These are phyloP conservation scores for Alternaria brassicicola DNA, from an alignment of 2,329 filamentous ascomycete species.

Conservation along the genomic window DNA sequence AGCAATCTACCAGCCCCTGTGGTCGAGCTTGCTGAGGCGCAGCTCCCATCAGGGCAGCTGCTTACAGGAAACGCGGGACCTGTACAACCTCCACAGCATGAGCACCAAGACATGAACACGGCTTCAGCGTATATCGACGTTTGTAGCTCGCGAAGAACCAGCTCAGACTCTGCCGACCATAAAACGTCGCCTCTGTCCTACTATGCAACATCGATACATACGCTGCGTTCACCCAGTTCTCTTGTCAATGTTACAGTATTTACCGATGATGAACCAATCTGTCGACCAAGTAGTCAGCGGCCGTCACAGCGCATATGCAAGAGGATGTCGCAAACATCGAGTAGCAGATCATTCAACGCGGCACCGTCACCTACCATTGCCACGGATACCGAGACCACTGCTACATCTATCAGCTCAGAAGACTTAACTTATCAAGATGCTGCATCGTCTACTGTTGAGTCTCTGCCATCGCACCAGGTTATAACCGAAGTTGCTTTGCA, in stretches of 20 bases:
- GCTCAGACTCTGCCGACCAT: neutral
- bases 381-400: neutral
- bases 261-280: neutral
- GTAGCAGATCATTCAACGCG: neutral
- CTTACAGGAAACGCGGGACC: neutral
- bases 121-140: no score
- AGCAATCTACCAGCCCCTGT: neutral
- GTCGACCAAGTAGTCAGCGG: conserved; percentile 8
- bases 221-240: neutral
- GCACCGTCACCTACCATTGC: neutral
- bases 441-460: neutral
- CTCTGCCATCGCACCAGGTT: neutral
- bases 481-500: neutral
- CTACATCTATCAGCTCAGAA: neutral
- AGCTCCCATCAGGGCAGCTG: neutral
- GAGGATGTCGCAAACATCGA: neutral
- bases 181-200: neutral
- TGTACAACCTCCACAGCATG: neutral
- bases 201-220: neutral
- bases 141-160: neutral
- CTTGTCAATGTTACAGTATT: neutral
- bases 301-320: conserved; percentile 8
- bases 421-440: neutral
- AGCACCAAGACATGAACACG: neutral
- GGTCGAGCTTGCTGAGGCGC: neutral